These are phyloP conservation scores for Rhizopus microsporus DNA, from an alignment of 371 early-diverging fungal species.

Conservation along the genomic window DNA sequence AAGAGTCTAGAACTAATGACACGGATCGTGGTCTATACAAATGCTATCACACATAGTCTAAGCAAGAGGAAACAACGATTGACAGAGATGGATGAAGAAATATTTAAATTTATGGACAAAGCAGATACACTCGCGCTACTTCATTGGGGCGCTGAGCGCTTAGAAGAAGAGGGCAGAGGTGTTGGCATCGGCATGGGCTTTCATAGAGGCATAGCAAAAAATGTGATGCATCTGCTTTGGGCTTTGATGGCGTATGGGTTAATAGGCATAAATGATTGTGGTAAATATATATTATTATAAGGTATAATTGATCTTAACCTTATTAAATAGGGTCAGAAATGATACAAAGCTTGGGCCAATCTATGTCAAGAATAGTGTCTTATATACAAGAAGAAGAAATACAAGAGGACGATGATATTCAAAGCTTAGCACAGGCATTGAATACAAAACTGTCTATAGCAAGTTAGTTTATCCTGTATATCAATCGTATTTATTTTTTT, in stretches of 20 bases:
- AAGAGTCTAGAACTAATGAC: conserved; percentile 37
- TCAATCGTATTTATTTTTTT: not conserved
- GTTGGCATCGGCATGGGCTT: conserved; percentile 50
- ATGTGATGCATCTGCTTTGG: conserved; percentile 49
- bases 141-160: conserved; percentile 42
- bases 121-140: conserved; percentile 32
- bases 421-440: conserved; percentile 40
- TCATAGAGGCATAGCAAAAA: conserved; percentile 45
- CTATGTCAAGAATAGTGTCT: conserved; percentile 40
- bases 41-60: conserved; percentile 36
- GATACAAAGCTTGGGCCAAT: conserved; percentile 32
- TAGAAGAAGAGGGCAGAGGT: conserved; percentile 47
- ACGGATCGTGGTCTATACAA: conserved; percentile 39
- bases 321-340: conserved; percentile 24
- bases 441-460: conserved; percentile 43
- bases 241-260: conserved; percentile 39
- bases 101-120: conserved; percentile 23
- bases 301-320: not conserved
- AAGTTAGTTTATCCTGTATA: conserved; percentile 7
- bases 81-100: conserved; percentile 8
- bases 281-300: conserved; percentile 17
- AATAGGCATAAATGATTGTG: conserved; percentile 36
- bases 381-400: conserved; percentile 48
- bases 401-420: conserved; percentile 45
- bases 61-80: conserved; percentile 15